Percentiles rank a stretch among this genome's conserved stretches.
phyloP scores from a whole-genome alignment of 2,329 filamentous ascomycete species.

The Colletotrichum paranaense region DNA sequence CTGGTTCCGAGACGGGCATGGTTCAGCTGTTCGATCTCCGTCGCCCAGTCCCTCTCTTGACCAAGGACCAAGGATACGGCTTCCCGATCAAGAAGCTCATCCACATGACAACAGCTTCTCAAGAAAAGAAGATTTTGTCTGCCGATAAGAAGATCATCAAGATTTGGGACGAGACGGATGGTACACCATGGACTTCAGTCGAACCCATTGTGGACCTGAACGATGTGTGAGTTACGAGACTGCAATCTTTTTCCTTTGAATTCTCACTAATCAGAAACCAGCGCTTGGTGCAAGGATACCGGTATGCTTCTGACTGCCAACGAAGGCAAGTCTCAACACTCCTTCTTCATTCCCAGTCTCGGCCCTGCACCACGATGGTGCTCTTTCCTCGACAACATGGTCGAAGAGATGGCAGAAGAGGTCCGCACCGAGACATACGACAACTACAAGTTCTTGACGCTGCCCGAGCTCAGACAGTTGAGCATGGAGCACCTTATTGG shows the following conservation, averaged over 20 bases:
- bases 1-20: slow-evolving; percentile 88
- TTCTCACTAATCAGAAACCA: background rate
- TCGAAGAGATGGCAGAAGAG: slow-evolving; percentile 97
- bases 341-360: slow-evolving; percentile 93
- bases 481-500: slow-evolving; percentile 91
- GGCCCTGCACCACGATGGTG: slow-evolving; percentile 97
- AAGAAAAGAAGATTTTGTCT: slow-evolving; percentile 89
- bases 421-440: slow-evolving; percentile 87
- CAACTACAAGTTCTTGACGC: slow-evolving; percentile 98
- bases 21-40: slow-evolving; percentile 93
- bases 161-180: slow-evolving; percentile 87
- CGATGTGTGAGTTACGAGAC: slow-evolving; percentile 64
- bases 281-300: slow-evolving; percentile 86
- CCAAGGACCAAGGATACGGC: slow-evolving; percentile 96
- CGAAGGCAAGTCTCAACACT: slow-evolving; percentile 93
- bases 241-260: background rate
- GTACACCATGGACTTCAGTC: slow-evolving; percentile 93
- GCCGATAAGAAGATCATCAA: slow-evolving; percentile 97
- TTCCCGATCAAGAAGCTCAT: slow-evolving; percentile 89
- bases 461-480: slow-evolving; percentile 85
- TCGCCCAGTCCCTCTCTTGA: slow-evolving; percentile 84
- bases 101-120: slow-evolving; percentile 76
- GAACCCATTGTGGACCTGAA: slow-evolving; percentile 96
- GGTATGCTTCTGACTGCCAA: slow-evolving; percentile 98
- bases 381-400: slow-evolving; percentile 94